Base-by-base conservation (phyloP, 1,139 yeast species). In the Saccharomyces hybrid region DNA sequence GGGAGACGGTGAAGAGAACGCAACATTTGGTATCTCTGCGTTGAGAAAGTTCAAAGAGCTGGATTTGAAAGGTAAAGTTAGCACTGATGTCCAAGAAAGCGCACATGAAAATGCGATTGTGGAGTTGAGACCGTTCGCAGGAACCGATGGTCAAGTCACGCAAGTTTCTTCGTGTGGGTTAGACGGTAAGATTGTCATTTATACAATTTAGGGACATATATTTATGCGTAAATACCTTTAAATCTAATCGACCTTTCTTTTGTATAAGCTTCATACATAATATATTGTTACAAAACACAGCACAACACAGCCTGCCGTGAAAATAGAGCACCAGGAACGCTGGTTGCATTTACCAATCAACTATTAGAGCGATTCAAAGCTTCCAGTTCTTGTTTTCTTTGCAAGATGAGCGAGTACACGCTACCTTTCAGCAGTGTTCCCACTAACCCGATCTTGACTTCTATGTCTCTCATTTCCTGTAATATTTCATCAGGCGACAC, bases 31-130 rank as follows among this genome's bases (percentile, higher is more conserved):
- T 56, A 86, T 85, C 62, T 86, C 90, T 58, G 98, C 98, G 13
- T 80, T 93, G 70, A 88, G 88, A 73, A 89, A 93, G 93, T 95
- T 95, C 75, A 86, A 90, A 72, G 97, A 93, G 72, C 78, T 93
- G 79, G 99, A 93, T 73, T 80, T 93, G 71, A 91, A 90, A 78
- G 99, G 99, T 54, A 80, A 88, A 56, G 83, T 81, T 52, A 76
- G 79, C 60, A 75, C 78, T 58, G 73, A 75, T 65, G 78, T 68
- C 61, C 74, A 79, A 42, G 81, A 80, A 51, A 89, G 97, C 16
- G 82, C 88, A 57, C 99, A 93, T 72, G 97, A 91, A 72, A 93
- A 91, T 74, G 85, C 97, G 29, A 89, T 95, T 68, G 81, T 86
- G 52, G 80, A 83, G 52, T 73, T 93, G 56, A 73, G 79, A 34